Conservation (phyloP, 768 basidiomycete genomes). For the Atractiella rhizophila region DNA sequence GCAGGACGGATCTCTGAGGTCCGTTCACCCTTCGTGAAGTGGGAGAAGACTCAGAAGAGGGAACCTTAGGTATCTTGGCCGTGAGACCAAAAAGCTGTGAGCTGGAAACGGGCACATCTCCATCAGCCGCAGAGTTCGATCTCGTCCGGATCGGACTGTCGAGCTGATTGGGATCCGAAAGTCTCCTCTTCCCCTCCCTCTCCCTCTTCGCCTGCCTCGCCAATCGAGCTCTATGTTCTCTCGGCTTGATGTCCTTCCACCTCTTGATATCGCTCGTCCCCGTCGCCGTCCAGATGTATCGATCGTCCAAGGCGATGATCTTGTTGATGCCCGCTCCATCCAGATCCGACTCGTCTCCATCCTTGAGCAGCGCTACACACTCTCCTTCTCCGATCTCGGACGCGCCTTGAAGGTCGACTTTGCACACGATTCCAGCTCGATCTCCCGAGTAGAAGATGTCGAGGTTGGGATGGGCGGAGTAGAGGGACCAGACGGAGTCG, state of each 20-base stretch:
- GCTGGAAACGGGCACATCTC: too few species aligned
- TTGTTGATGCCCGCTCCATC: constrained; percentile 41
- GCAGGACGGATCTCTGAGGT: too few species aligned
- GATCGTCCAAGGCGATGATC: constrained; percentile 57
- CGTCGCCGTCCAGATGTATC: constrained; percentile 68
- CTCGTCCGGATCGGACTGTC: too few species aligned
- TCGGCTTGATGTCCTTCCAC: constrained; percentile 43
- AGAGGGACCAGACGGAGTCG: constrained; percentile 69
- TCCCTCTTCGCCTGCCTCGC: too few species aligned
- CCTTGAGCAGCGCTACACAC: constrained; percentile 48
- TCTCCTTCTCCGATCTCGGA: constrained; percentile 55
- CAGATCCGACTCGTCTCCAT: constrained; percentile 28
- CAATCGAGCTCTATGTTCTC: not conserved
- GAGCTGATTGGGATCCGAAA: too few species aligned
- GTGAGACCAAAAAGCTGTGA: too few species aligned
- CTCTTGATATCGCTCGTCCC: constrained; percentile 54
- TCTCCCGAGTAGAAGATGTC: constrained; percentile 87
- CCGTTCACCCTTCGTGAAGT: too few species aligned
- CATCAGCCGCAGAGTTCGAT: too few species aligned
- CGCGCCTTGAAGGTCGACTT: constrained; percentile 67
- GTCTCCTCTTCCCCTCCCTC: too few species aligned
- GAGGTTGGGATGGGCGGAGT: constrained; percentile 62
- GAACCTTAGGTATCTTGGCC: too few species aligned
- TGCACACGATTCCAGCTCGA: constrained; percentile 62
- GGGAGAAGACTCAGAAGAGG: too few species aligned